Evolutionary conservation across 352 stramenopile genomes (phyloP).

Genomic region (Pilasporangium apinafurcum): DNA sequence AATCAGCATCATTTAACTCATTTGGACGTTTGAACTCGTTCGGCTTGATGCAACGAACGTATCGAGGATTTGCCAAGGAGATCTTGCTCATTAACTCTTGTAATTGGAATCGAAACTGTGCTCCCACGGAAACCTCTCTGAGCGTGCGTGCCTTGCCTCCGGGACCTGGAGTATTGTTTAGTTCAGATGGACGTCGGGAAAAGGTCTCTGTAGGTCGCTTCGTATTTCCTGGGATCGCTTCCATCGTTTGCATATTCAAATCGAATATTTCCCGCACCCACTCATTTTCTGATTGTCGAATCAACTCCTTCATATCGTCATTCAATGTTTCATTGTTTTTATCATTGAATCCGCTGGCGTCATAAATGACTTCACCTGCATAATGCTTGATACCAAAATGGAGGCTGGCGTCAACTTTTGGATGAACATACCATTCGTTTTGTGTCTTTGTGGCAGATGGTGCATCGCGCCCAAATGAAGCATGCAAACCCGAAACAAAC

Average conservation of each 20-base stretch:
- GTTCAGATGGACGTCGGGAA: constrained; percentile 56
- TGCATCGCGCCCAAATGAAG: constrained; percentile 66
- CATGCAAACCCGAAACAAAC: constrained; percentile 86
- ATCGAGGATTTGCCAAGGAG: constrained; percentile 79
- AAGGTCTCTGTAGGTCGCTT: constrained; percentile 59
- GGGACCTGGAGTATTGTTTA: constrained; percentile 22
- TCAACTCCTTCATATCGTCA: constrained; percentile 91
- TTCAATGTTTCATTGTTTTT: constrained; percentile 98
- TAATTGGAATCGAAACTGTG: constrained; percentile 86
- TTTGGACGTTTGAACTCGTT: constrained; percentile 81
- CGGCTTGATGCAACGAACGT: constrained; percentile 86
- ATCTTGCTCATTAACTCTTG: constrained; percentile 89
- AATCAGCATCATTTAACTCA: constrained; percentile 77
- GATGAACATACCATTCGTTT: constrained; percentile 87
- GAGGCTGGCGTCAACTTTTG: constrained; percentile 87
- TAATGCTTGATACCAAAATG: constrained; percentile 89
- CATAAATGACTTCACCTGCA: constrained; percentile 95
- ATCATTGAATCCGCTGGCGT: constrained; percentile 95
- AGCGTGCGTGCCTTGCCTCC: constrained; percentile 78
- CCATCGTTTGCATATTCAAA: constrained; percentile 81
- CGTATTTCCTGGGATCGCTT: constrained; percentile 65
- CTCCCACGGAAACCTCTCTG: constrained; percentile 79
- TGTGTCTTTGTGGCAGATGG: constrained; percentile 57
- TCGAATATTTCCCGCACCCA: constrained; percentile 86
- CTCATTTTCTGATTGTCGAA: constrained; percentile 77